A percentile compares a stretch with the other conserved stretches of the same genome.
phyloP scores from a whole-genome alignment of 768 basidiomycete genomes.

The Mycena indigotica region DNA sequence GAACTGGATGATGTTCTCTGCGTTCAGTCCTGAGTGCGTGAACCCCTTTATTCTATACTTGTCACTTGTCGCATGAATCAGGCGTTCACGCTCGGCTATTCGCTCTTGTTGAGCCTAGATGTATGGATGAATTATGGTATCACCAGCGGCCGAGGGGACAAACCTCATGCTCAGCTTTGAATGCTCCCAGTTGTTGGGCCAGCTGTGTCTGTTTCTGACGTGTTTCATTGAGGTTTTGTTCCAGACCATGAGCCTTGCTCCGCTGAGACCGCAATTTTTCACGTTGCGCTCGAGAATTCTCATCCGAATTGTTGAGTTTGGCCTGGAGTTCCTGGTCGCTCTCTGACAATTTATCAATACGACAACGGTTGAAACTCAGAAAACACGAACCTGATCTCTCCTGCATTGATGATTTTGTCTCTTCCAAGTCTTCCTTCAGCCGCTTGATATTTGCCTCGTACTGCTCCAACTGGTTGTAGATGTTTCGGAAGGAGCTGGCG shows the following conservation, averaged over 20 bases:
- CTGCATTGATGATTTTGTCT: conserved; percentile 63
- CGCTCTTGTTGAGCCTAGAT: conserved; percentile 73
- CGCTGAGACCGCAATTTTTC: conserved; percentile 50
- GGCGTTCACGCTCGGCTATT: conserved; percentile 67
- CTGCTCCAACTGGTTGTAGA: conserved; percentile 70
- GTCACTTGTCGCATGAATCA: conserved; percentile 69
- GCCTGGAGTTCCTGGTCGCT: conserved; percentile 70
- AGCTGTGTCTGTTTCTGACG: conserved; percentile 58
- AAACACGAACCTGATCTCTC: conserved; percentile 62
- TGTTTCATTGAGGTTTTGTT: conserved; percentile 56
- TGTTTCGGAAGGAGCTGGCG: conserved; percentile 83
- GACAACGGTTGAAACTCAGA: neutral
- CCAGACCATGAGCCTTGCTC: conserved; percentile 58
- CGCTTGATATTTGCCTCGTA: conserved; percentile 64
- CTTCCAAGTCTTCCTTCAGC: conserved; percentile 61
- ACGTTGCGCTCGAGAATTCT: conserved; percentile 54
- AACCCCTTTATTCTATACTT: conserved; percentile 76
- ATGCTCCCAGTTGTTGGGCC: conserved; percentile 62
- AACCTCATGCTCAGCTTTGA: conserved; percentile 77
- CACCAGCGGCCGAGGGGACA: neutral
- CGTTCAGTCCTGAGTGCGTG: conserved; percentile 67
- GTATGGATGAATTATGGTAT: neutral
- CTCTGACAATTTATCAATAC: conserved; percentile 42
- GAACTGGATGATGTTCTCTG: conserved; percentile 75
- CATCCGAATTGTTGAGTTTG: conserved; percentile 60